Base-by-base conservation (phyloP, 73 alveolate genomes). In the Uronychia binucleata region DNA sequence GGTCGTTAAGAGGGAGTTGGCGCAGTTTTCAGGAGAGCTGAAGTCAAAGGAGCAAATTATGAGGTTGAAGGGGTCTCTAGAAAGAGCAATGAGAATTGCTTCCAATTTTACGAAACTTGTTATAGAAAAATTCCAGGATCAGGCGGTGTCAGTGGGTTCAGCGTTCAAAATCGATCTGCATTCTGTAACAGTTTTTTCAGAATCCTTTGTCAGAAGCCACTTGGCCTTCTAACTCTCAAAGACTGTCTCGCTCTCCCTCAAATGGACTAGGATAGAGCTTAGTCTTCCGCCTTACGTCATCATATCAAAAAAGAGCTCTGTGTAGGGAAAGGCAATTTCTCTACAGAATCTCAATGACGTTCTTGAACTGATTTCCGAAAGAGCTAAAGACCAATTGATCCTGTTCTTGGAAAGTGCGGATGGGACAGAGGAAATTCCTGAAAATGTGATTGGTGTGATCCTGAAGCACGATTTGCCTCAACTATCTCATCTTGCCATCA, bases 341-440 rank as follows among this genome's bases (percentile, higher is more conserved):
- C 19, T 46, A 46, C 67, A 46, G 19, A 19, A 46, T 19, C 67
- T 46, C 5, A 46, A 46, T 19, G 19, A 19, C 19, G 19, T 11
- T 46, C 67, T 46, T 19, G 19, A 46, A 46, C 5, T 11, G 67
- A 46, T 46, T n/a, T n/a, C n/a, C 5, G 67, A 46, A 19, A 19
- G 19, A 46, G 5, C 67, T 46, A 46, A 46, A 46, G 67, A 5
- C 19, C 67, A 5, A 46, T 11, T 81, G 31, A 92, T 96, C 27
- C 91, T 95, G 75, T 92, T 96, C 77, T 87, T 96, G 34, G 97
- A 96, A 80, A 87, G 90, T 29, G 95, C 98, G 57, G 96, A 92
- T 84, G 99, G 98, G 31, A 96, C 98, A 33, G 99, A 96, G 82
- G 99, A 96, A 90, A 90, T 96, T 8, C 98, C 99, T 0, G 86